Base-by-base conservation (phyloP, 371 early-diverging fungal species). In the Lichtheimia hyalospora region DNA sequence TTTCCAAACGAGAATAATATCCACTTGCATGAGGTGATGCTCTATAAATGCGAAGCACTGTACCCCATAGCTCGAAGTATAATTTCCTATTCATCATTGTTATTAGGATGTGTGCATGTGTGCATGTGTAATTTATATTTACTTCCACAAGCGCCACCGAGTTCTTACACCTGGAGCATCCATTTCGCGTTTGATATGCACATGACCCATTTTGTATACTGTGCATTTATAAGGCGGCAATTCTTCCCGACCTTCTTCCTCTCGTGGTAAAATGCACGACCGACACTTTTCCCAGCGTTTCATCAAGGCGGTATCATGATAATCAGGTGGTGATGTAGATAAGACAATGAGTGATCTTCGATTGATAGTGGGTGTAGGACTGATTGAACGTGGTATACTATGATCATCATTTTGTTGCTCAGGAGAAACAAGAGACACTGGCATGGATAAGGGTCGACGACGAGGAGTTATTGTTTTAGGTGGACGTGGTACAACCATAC, bases 161-260 rank as follows among this genome's bases (percentile, higher is more conserved):
- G 66, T 63, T 49, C 63, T 61, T 0, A 67, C 58, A 46, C 71
- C 66, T 2, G 80, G 77, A 40, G 64, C 46, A 60, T 79, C 80
- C 39, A 65, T 61, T 54, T 76, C 77, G 41, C 68, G 70, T 49
- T 79, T 79, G 15, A 79, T 64, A 59, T 64, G 44, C 6, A 79
- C 71, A 66, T 79, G 74, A 3, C 80, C 80, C 76, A 76, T 76
- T 41, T 76, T 74, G 48, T 69, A 73, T 0, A 79, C 77, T 1
- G 80, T 71, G 50, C 80, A 79, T 27, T 70, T 39, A 40, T 79
- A 79, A 10, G 58, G 60, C 1, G 80, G 80, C 28, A 79, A 54
- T 40, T 71, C 71, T 58, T 79, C 74, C 6, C 57, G 46, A 5
- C 74, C 74, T 49, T 74, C 74, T 57, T 74, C 74, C 41, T 70